Evolutionary conservation across 768 basidiomycete genomes (phyloP).

Genomic region (Russula brevipes): DNA sequence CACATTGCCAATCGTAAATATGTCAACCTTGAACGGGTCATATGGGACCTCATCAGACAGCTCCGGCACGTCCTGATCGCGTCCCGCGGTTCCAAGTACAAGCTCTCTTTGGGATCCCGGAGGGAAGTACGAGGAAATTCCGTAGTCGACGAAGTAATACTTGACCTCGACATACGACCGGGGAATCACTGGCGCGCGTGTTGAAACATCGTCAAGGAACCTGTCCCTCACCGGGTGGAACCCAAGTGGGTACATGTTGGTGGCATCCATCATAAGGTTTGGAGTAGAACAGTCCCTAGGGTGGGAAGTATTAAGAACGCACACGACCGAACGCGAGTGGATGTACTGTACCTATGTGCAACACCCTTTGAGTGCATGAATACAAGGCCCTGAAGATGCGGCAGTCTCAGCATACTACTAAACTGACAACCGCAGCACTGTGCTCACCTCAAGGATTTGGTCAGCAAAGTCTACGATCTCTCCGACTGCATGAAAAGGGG

Average conservation of each 20-base stretch:
- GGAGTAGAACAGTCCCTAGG: conserved; percentile 4
- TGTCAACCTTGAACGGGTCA: conserved; percentile 25
- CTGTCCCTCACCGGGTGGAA: conserved; percentile 13
- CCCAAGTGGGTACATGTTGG: conserved; percentile 14
- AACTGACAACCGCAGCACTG: too few species aligned
- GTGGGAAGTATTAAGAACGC: too few species aligned
- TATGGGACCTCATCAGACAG: conserved; percentile 13
- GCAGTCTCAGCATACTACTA: neutral
- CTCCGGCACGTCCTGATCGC: conserved; percentile 22
- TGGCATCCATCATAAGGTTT: conserved; percentile 18
- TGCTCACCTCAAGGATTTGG: conserved; percentile 15
- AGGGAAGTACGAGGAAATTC: conserved; percentile 13
- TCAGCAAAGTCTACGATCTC: conserved; percentile 17
- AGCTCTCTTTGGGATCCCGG: neutral
- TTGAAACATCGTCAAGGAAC: neutral
- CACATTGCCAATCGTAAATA: conserved; percentile 17
- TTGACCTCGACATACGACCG: conserved; percentile 3
- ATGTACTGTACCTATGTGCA: conserved; percentile 19
- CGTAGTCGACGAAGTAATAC: conserved; percentile 21
- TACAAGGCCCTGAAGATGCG: conserved; percentile 6
- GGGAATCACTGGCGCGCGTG: neutral
- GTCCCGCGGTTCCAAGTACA: neutral
- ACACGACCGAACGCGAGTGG: too few species aligned
- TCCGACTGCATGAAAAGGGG: neutral
- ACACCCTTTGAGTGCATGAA: conserved; percentile 22